Evolutionary conservation across 768 basidiomycete genomes (phyloP).

Genomic region (Candolleomyces efflorescens): DNA sequence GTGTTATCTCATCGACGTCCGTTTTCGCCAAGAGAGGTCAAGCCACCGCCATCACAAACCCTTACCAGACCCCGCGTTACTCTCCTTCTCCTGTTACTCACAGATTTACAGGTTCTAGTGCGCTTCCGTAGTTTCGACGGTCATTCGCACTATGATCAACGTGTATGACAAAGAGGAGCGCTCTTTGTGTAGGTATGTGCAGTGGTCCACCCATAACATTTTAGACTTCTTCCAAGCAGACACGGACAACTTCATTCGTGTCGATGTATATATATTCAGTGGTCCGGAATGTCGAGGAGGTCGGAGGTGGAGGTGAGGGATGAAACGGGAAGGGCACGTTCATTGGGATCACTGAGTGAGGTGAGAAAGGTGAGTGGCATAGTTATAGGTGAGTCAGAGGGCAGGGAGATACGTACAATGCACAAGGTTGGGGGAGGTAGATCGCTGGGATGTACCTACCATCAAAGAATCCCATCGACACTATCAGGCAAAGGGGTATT

Average conservation of each 20-base stretch:
- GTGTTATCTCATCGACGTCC: too few species aligned
- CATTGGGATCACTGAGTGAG: conserved; percentile 64
- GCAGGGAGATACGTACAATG: conserved; percentile 47
- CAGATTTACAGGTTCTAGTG: too few species aligned
- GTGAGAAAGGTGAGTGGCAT: conserved; percentile 4
- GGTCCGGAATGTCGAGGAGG: conserved; percentile 64
- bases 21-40: too few species aligned
- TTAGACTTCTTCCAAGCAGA: conserved; percentile 75
- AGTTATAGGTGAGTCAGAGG: not conserved
- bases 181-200: too few species aligned
- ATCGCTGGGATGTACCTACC: conserved; percentile 82
- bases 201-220: too few species aligned
- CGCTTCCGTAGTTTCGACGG: too few species aligned
- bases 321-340: conserved; percentile 66
- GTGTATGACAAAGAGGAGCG: too few species aligned
- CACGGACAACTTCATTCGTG: conserved; percentile 67
- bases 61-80: too few species aligned
- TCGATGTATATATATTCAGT: conserved; percentile 79
- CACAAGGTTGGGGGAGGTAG: conserved; percentile 77
- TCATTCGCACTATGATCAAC: too few species aligned
- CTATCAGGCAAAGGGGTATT: conserved; percentile 32
- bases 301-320: conserved; percentile 50
- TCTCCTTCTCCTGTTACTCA: too few species aligned
- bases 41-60: too few species aligned
- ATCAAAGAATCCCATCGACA: conserved; percentile 89